phyloP scores from a whole-genome alignment of 2,329 filamentous ascomycete species.

The Gaeumannomyces sp. region DNA sequence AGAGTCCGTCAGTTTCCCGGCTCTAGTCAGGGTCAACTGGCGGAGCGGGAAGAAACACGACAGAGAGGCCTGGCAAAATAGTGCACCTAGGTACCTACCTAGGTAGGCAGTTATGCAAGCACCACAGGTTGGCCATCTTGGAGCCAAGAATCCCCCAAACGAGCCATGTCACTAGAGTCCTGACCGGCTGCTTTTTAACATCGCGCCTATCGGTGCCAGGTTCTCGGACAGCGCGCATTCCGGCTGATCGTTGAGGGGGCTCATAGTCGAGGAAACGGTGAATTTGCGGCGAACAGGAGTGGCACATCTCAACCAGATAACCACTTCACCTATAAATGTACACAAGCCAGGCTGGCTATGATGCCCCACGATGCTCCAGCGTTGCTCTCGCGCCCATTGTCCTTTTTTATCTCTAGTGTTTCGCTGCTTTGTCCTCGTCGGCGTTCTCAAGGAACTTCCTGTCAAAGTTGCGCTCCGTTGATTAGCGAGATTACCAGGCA shows the following conservation, averaged over 20 bases:
- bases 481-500: background rate
- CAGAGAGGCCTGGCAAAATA: background rate
- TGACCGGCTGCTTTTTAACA: background rate
- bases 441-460: slow-evolving; percentile 43
- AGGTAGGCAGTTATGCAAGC: too few relatives aligned
- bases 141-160: background rate
- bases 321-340: slow-evolving; percentile 10
- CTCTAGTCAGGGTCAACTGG: background rate
- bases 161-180: background rate
- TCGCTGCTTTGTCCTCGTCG: slow-evolving; percentile 33
- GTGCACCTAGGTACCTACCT: background rate
- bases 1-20: background rate
- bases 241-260: background rate
- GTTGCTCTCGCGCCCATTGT: background rate
- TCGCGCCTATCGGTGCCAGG: background rate
- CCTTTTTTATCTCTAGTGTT: slow-evolving; percentile 29
- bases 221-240: background rate
- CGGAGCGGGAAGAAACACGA: background rate
- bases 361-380: background rate
- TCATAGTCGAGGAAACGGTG: background rate
- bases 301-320: background rate
- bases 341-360: slow-evolving; percentile 8
- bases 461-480: background rate
- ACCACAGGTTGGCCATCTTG: background rate
- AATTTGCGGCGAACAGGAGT: background rate